Conservation (phyloP, 2,329 filamentous ascomycete species). For the Penicillium sp. region DNA sequence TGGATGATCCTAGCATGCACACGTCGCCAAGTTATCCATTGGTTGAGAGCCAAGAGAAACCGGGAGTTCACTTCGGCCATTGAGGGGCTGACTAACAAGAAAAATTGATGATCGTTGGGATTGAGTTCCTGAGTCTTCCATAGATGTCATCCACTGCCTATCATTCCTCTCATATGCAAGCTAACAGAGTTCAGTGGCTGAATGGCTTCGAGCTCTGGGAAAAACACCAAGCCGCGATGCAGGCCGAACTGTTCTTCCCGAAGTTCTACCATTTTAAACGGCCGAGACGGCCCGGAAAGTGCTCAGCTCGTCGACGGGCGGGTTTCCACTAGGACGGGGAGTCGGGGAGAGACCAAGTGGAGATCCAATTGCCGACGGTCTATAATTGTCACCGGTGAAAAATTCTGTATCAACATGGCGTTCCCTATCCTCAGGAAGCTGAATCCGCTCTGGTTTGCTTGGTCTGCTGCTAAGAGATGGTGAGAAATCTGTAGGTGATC, state of each 20-base stretch:
- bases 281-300: background rate
- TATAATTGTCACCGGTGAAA: constrained; percentile 19
- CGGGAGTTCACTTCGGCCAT: background rate
- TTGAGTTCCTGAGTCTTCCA: background rate
- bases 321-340: background rate
- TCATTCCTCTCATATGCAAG: background rate
- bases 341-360: constrained; percentile 14
- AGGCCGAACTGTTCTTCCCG: background rate
- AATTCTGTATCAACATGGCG: constrained; percentile 1
- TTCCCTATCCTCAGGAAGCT: background rate
- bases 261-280: background rate
- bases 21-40: background rate
- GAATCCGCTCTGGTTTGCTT: background rate
- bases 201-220: background rate
- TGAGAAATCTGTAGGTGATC: background rate
- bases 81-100: background rate
- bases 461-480: background rate
- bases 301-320: constrained; percentile 4
- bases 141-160: background rate
- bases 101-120: background rate
- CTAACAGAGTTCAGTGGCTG: background rate
- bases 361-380: constrained; percentile 13
- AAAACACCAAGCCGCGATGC: constrained; percentile 5
- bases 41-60: background rate
- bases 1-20: background rate